Percentiles rank a stretch among this genome's conserved stretches.
Conservation (phyloP, 768 basidiomycete genomes). For the Boletus rubescentipes region DNA sequence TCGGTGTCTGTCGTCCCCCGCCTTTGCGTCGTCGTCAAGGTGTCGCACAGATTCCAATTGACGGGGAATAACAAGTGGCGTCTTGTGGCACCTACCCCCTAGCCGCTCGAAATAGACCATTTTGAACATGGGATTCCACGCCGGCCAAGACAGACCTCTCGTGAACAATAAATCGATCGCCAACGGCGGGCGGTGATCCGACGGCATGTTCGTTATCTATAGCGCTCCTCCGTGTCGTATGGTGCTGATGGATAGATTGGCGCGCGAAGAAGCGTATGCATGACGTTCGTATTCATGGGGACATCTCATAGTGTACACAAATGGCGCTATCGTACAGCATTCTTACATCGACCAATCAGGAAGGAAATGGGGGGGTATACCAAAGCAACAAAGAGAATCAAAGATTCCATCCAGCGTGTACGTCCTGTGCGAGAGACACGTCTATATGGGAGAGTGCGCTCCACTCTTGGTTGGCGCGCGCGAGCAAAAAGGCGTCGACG, state of each 20-base stretch:
- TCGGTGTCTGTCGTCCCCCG: no score
- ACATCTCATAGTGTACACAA: background rate
- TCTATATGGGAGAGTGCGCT: slow-evolving; percentile 13
- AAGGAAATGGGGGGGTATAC: background rate
- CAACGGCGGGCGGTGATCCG: background rate
- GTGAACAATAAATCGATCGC: no score
- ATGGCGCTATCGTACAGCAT: background rate
- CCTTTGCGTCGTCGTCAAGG: no score
- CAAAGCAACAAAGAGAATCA: slow-evolving; percentile 6
- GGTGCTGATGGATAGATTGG: background rate
- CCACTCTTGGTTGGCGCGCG: slow-evolving; percentile 19
- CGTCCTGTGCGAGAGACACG: slow-evolving; percentile 16
- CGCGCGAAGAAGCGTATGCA: background rate
- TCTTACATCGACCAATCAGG: background rate
- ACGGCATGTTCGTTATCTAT: background rate
- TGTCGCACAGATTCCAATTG: no score
- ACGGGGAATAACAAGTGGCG: no score
- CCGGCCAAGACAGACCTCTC: no score
- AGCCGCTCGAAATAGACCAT: no score
- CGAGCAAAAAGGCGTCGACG: slow-evolving; percentile 19
- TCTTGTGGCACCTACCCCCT: no score
- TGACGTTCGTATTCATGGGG: no score
- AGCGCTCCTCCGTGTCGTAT: background rate
- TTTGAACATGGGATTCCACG: no score
- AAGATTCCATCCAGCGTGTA: slow-evolving; percentile 24